Percentiles rank a stretch among this genome's conserved stretches.
These are phyloP conservation scores for Trichoderma asperelloides DNA, from an alignment of 495 filamentous ascomycete species.

Conservation along the genomic window DNA sequence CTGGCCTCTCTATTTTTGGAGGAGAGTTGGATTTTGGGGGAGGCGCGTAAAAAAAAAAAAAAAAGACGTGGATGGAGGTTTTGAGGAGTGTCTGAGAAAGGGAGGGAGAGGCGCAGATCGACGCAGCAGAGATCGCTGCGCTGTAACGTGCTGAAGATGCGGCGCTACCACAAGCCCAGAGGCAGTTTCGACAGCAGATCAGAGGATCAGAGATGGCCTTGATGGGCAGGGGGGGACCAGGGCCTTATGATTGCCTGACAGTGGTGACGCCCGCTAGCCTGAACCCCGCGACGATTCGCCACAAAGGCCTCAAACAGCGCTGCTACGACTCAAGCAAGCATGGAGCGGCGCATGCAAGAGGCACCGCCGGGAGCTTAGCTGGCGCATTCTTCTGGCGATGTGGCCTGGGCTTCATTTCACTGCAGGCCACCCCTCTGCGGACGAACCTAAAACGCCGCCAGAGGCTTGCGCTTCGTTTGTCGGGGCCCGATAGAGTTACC, in stretches of 20 bases:
- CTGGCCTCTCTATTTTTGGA: too few relatives aligned
- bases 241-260: conserved; percentile 1
- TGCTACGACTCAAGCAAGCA: background rate
- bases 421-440: background rate
- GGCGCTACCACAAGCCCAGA: background rate
- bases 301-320: background rate
- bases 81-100: background rate
- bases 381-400: background rate
- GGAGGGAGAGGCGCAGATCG: background rate
- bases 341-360: background rate
- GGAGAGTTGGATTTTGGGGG: background rate
- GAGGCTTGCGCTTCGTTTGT: background rate
- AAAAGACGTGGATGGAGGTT: background rate
- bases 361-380: background rate
- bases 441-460: background rate
- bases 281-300: background rate
- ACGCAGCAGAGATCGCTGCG: background rate
- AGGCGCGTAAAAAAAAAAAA: background rate
- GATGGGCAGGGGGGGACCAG: background rate
- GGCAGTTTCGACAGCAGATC: background rate
- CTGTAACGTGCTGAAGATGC: conserved; percentile 1
- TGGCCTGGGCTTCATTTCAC: too few relatives aligned
- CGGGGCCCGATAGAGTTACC: too few relatives aligned
- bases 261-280: background rate
- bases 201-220: background rate